Evolutionary conservation across 164 flowering plant species (phyloP).

Genomic region (Vitis riparia): DNA sequence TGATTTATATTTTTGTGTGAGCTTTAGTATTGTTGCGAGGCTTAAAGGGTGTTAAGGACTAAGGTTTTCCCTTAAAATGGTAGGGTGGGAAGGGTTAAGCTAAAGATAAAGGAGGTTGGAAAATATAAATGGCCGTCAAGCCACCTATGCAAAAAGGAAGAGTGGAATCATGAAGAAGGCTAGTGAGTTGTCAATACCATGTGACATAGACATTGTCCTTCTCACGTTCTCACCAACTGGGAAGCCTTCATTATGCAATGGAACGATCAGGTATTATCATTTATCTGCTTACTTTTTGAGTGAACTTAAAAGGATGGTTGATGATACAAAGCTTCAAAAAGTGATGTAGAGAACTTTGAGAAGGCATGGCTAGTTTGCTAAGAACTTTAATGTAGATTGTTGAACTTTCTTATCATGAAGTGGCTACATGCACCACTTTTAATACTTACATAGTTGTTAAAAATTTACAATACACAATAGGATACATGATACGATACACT

Average conservation of each 20-base stretch:
- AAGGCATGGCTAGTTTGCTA: too few species aligned
- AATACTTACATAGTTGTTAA: too few species aligned
- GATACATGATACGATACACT: too few species aligned
- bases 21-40: not conserved
- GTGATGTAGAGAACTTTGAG: too few species aligned
- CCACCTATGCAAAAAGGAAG: constrained; percentile 46
- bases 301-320: too few species aligned
- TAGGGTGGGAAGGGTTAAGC: constrained; percentile 54
- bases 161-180: constrained; percentile 51
- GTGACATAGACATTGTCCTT: constrained; percentile 43
- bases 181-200: constrained; percentile 39
- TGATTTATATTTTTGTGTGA: not conserved
- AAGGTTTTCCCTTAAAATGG: constrained; percentile 1
- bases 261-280: constrained; percentile 29
- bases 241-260: constrained; percentile 36
- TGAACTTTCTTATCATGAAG: too few species aligned
- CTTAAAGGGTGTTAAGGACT: not conserved
- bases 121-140: constrained; percentile 42
- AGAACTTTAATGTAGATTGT: too few species aligned
- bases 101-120: constrained; percentile 46
- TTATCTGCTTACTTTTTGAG: not conserved
- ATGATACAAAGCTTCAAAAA: too few species aligned
- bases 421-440: too few species aligned
- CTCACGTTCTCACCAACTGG: constrained; percentile 50
- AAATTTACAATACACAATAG: too few species aligned